Evolutionary conservation across 257 asterid genomes (phyloP).

Genomic region (Marsdenia floribunda): DNA sequence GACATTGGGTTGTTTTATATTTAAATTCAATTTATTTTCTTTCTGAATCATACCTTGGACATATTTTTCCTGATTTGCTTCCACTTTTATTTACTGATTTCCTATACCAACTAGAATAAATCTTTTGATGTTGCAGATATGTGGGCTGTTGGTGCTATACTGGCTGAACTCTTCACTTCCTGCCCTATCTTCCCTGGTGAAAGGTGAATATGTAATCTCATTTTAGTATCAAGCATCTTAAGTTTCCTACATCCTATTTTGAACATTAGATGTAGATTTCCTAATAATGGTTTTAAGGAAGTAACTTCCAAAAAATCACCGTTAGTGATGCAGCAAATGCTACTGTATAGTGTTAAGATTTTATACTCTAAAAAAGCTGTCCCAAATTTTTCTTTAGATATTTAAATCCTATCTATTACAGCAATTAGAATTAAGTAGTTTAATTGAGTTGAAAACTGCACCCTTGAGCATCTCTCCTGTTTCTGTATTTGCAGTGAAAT

Average conservation of each 20-base stretch:
- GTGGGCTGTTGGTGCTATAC: conserved; percentile 97
- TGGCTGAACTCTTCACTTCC: conserved; percentile 91
- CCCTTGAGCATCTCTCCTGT: background rate
- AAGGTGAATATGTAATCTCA: conserved; percentile 51
- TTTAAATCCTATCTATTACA: background rate
- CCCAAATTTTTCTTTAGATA: background rate
- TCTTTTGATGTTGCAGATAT: conserved; percentile 53
- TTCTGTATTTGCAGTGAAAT: conserved; percentile 59
- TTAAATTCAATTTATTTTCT: background rate
- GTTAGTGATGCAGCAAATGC: background rate
- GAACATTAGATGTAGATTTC: background rate
- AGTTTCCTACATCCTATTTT: background rate
- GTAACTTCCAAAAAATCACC: background rate
- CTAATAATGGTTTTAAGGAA: background rate
- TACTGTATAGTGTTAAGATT: background rate
- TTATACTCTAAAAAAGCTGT: background rate
- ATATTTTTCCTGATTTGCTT: conserved; percentile 2
- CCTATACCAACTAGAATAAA: background rate
- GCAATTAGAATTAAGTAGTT: background rate
- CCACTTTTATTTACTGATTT: background rate
- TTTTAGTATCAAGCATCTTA: conserved; percentile 8
- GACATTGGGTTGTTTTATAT: background rate
- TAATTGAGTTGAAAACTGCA: background rate
- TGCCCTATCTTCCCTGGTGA: conserved; percentile 94
- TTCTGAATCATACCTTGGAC: background rate